Evolutionary conservation across 2,329 filamentous ascomycete genomes (phyloP), one percentile per base, ranked within the genome.

Genomic region (Raffaelea albimanens): DNA sequence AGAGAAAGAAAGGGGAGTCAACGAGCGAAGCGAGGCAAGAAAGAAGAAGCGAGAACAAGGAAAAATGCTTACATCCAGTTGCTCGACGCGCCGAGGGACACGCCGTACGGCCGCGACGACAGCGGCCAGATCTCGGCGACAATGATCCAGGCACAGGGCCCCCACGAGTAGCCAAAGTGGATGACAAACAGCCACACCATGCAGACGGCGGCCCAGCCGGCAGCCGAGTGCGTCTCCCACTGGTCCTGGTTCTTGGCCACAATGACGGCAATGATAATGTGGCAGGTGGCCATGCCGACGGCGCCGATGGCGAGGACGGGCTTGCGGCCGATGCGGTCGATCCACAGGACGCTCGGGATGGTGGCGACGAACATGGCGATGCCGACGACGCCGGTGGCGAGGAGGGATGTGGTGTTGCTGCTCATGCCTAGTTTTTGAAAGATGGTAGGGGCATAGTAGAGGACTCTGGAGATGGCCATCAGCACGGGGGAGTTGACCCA

Each of bases 141-240:
- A 47, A 89, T 71, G 51, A 87, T 85, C 85, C 85, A 88, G 0
- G 80, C 76, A 56, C 79, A 83, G 2, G 83, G 84, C 0, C 83
- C 82, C 84, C 84, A 89, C 0, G 75, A 80, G 59, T 86, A 87
- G 25, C 82, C 85, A 57, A 89, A 89, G 62, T 85, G 76, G 25
- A 86, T 68, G 23, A 86, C 79, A 53, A 85, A 88, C 0, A 89
- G 69, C 83, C 84, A 88, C 9, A 85, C 78, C 76, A 85, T 83
- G 45, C 60, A 66, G 2, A 73, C 69, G 5, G 73, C 82, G 0
- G 82, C 84, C 85, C 85, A 89, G 1, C 84, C 84, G 0, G 82
- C 81, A 0, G 73, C 75, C 7, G 61, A 56, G 51, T 87, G 73
- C 0, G 67, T 59, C 0, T 63, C 59, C 70, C 83, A 89, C 3